Conservation (phyloP, 352 stramenopile species). For the Phytophthora megakarya region DNA sequence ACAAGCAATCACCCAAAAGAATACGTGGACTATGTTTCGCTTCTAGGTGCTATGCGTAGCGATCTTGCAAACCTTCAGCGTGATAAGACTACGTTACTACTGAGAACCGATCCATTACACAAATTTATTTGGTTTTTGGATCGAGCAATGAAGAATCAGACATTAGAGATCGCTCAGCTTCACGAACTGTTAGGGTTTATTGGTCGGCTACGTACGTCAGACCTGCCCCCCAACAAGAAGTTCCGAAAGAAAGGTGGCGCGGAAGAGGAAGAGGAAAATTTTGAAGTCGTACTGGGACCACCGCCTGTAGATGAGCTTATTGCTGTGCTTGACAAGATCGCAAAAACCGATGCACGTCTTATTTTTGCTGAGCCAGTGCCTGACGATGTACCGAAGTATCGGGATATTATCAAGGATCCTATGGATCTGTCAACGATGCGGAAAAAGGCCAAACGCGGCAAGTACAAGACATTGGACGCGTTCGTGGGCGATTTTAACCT, state of each 20-base stretch:
- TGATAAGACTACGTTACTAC: slow-evolving; percentile 71
- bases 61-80: slow-evolving; percentile 84
- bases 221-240: slow-evolving; percentile 79
- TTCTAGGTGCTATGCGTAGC: slow-evolving; percentile 77
- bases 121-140: slow-evolving; percentile 92
- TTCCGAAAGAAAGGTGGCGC: slow-evolving; percentile 69
- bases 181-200: slow-evolving; percentile 76
- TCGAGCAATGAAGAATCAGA: slow-evolving; percentile 76
- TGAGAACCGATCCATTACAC: slow-evolving; percentile 79
- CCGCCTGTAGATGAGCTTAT: slow-evolving; percentile 76
- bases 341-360: slow-evolving; percentile 68
- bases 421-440: slow-evolving; percentile 89
- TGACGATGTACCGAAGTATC: slow-evolving; percentile 85
- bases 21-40: slow-evolving; percentile 85
- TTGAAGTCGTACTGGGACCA: slow-evolving; percentile 77
- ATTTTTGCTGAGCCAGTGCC: slow-evolving; percentile 89
- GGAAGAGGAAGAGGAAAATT: slow-evolving; percentile 81
- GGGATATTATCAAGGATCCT: slow-evolving; percentile 80
- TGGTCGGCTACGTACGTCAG: slow-evolving; percentile 65
- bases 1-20: slow-evolving; percentile 68
- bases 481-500: slow-evolving; percentile 83
- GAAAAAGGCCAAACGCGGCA: slow-evolving; percentile 74
- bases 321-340: slow-evolving; percentile 79
- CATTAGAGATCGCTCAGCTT: slow-evolving; percentile 67
- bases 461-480: slow-evolving; percentile 84